Evolutionary conservation across 106 monocot species (phyloP).

Genomic region (Agapanthus africanus): DNA sequence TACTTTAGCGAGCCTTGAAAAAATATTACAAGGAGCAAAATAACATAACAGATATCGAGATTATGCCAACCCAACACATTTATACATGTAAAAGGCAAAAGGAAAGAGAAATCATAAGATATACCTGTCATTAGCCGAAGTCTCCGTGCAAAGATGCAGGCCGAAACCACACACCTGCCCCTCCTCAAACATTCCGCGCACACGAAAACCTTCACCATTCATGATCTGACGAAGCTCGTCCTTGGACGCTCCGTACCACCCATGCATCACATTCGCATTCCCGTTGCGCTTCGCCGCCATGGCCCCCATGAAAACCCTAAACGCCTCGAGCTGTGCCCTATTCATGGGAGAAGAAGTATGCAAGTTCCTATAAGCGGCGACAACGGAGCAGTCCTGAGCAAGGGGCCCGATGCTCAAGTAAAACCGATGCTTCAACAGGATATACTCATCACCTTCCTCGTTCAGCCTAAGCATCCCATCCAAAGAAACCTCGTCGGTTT

Average conservation of each 20-base stretch:
- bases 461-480: slow-evolving; percentile 8
- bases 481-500: not conserved
- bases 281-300: slow-evolving; percentile 24
- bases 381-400: slow-evolving; percentile 20
- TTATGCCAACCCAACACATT: not conserved
- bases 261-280: slow-evolving; percentile 19
- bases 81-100: not conserved
- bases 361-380: slow-evolving; percentile 4
- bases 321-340: slow-evolving; percentile 13
- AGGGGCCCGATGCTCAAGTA: slow-evolving; percentile 24
- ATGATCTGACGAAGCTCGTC: slow-evolving; percentile 21
- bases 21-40: too few species aligned
- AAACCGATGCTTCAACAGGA: slow-evolving; percentile 22
- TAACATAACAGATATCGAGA: too few species aligned
- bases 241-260: slow-evolving; percentile 21
- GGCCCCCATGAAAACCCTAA: slow-evolving; percentile 18
- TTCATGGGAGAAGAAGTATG: slow-evolving; percentile 17
- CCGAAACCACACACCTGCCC: slow-evolving; percentile 15
- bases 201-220: slow-evolving; percentile 19
- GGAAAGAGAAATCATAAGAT: not conserved
- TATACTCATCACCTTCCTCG: slow-evolving; percentile 19
- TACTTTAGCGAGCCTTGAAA: too few species aligned
- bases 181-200: slow-evolving; percentile 10
- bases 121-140: slow-evolving; percentile 35
- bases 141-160: slow-evolving; percentile 24